phyloP scores from a whole-genome alignment of 2,329 filamentous ascomycete genomes.

The Aspergillus ochraceoroseus region DNA sequence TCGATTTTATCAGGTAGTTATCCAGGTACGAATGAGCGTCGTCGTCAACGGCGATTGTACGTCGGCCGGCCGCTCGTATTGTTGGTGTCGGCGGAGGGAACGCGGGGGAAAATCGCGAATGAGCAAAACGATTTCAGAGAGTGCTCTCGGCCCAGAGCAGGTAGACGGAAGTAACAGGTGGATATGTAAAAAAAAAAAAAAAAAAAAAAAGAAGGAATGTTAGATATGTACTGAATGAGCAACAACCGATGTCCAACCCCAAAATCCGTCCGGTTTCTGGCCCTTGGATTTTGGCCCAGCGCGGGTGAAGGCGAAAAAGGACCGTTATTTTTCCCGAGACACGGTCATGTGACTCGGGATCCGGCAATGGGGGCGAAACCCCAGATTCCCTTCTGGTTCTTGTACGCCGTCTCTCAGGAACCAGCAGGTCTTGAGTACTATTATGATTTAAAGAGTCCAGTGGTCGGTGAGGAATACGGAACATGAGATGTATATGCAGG shows the following conservation, averaged over 20 bases:
- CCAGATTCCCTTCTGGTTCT: constrained; percentile 1
- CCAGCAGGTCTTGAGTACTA: neutral
- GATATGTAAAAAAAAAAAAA: neutral
- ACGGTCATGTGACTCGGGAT: constrained; percentile 24
- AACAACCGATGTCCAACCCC: neutral
- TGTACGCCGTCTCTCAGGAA: neutral
- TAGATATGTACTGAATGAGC: constrained; percentile 1
- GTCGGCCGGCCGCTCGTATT: constrained; percentile 12
- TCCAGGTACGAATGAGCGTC: too few species aligned
- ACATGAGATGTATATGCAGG: constrained; percentile 26
- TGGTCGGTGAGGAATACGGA: neutral
- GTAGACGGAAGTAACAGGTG: too few species aligned
- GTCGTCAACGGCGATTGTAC: too few species aligned
- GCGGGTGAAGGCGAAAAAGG: constrained; percentile 21
- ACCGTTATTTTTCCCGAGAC: constrained; percentile 14
- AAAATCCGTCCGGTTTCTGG: too few species aligned
- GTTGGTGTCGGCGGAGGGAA: constrained; percentile 13
- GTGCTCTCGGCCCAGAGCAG: too few species aligned
- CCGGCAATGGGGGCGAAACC: constrained; percentile 10
- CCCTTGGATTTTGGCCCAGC: neutral
- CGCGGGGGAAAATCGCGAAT: too few species aligned
- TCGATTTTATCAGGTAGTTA: too few species aligned
- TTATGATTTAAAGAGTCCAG: too few species aligned
- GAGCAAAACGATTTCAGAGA: too few species aligned
- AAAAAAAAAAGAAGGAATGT: neutral